Percentiles rank a stretch among this genome's conserved stretches.
Evolutionary conservation across 306 rosid genomes (phyloP).

Genomic region (Vicia villosa): DNA sequence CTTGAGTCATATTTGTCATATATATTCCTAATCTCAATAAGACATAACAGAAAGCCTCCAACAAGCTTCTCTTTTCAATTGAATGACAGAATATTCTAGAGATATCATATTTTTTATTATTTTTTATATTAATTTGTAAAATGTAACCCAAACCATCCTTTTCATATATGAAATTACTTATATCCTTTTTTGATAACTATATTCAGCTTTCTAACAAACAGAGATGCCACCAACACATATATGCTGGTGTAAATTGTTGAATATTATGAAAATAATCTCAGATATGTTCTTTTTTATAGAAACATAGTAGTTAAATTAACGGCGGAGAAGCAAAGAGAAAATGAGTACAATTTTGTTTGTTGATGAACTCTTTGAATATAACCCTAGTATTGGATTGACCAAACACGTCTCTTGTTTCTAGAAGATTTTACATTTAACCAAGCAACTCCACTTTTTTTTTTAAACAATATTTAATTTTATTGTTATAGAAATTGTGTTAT

Average conservation of each 20-base stretch:
- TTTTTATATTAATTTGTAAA: constrained; percentile 25
- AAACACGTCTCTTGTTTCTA: no score
- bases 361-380: no score
- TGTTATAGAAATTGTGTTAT: no score
- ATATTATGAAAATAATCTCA: no score
- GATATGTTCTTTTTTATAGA: no score
- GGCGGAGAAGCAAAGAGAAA: no score
- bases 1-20: not conserved
- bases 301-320: no score
- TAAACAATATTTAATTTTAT: no score
- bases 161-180: constrained; percentile 30
- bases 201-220: constrained; percentile 28
- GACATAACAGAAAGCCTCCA: constrained; percentile 42
- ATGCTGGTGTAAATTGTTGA: not conserved
- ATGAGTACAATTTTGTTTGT: no score
- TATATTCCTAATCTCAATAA: constrained; percentile 2
- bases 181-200: not conserved
- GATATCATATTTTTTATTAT: not conserved
- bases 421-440: no score
- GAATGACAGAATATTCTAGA: not conserved
- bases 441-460: no score
- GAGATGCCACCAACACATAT: not conserved
- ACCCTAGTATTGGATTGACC: no score
- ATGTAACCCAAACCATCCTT: constrained; percentile 12
- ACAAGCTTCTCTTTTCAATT: constrained; percentile 5